These are phyloP conservation scores for Debaryomyces sp. DNA, from an alignment of 1,139 yeast genomes.

Conservation along the genomic window DNA sequence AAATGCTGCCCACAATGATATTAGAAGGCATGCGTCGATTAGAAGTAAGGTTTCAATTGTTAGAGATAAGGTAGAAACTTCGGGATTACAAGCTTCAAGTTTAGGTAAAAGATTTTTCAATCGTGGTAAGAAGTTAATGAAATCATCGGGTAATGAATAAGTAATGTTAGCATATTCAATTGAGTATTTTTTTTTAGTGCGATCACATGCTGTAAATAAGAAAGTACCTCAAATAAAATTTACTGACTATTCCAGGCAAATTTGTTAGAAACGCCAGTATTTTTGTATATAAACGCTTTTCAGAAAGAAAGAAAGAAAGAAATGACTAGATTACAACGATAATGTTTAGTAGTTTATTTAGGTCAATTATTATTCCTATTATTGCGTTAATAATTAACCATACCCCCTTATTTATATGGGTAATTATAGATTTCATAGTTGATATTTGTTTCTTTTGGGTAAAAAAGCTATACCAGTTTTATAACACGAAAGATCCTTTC, in stretches of 20 bases:
- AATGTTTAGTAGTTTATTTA: not conserved
- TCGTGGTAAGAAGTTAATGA: slow-evolving; percentile 46
- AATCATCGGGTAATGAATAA: slow-evolving; percentile 16
- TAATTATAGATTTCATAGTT: slow-evolving; percentile 55
- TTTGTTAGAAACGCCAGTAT: not conserved
- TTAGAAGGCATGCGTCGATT: slow-evolving; percentile 45
- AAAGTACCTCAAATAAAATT: not conserved
- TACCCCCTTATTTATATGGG: slow-evolving; percentile 66
- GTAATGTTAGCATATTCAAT: not conserved
- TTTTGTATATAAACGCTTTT: not conserved
- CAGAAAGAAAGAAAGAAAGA: not conserved
- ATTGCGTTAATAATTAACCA: slow-evolving; percentile 37
- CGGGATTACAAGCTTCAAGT: slow-evolving; percentile 45
- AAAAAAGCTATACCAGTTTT: slow-evolving; percentile 37
- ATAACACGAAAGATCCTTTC: slow-evolving; percentile 43
- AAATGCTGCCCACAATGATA: slow-evolving; percentile 48
- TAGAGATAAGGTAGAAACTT: slow-evolving; percentile 46
- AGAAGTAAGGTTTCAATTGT: slow-evolving; percentile 47
- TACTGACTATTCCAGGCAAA: not conserved
- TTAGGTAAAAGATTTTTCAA: slow-evolving; percentile 47
- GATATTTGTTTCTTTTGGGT: slow-evolving; percentile 68
- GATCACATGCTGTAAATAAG: slow-evolving; percentile 6
- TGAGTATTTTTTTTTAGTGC: not conserved
- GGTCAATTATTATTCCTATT: slow-evolving; percentile 1
- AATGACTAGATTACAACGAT: not conserved